Evolutionary conservation across 106 monocot genomes (phyloP), one percentile per base, ranked within the genome.

Genomic region (Dendrobium chrysotoxum): DNA sequence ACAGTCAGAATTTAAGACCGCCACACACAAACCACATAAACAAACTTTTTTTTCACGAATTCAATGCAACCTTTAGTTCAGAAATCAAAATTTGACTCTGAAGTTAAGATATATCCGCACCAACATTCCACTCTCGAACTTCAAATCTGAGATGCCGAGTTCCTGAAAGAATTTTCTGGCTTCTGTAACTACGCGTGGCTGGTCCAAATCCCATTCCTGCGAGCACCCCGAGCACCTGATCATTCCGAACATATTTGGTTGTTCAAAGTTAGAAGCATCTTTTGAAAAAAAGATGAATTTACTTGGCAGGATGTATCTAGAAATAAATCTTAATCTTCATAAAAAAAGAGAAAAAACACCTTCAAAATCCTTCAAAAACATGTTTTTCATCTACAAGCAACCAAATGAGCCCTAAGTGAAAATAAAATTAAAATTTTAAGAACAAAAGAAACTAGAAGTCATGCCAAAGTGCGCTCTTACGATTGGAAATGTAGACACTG

Each of bases 171-270:
- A 99, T 35, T 65, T 81, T 13, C 23, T 81, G 9, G 82, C 93
- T 40, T 91, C 98, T 28, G 88, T 58, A 9, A 93, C 84, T 73
- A 93, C 86, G 40, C 74, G 83, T 40, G 98, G 98, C 25, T 79
- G 75, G 67, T 95, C 95, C 78, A 99, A 81, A 79, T 88, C 80
- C 87, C 84, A 89, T 85, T 99, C 95, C 71, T 93, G 86, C 15
- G 89, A 86, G 84, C 98, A 99, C 28, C 98, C 98, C 0, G 95
- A 95, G 79, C 95, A 99, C 77, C 98, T 99, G 55, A 20, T 44
- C 6, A 54, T 41, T 39, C 57, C 46, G 31, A 75, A 12, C 46
- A 81, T 31, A 77, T n/a, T 26, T 67, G 6, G 0, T 55, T 15
- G 55, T 55, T 55, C 20, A 12, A 55, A 20, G 0, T 15, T 55